These are phyloP conservation scores for Fusarium ambrosium DNA, from an alignment of 2,329 filamentous ascomycete species.

Conservation along the genomic window DNA sequence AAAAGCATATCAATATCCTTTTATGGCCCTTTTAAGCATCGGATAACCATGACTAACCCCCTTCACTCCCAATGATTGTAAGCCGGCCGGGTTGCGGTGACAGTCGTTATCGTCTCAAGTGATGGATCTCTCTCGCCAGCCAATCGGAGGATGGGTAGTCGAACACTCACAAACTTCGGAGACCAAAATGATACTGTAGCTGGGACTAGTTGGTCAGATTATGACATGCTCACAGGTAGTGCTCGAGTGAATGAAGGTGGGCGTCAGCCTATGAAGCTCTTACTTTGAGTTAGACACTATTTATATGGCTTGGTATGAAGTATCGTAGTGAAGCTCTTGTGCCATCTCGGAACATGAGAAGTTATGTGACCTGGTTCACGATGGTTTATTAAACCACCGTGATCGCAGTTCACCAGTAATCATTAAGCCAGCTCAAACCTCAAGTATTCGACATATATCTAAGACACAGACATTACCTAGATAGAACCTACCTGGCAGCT, in stretches of 20 bases:
- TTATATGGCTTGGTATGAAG: not conserved
- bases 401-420: no score
- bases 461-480: no score
- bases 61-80: not conserved
- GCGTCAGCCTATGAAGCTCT: not conserved
- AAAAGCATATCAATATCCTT: not conserved
- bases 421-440: no score
- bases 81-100: not conserved
- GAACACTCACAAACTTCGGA: no score
- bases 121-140: not conserved
- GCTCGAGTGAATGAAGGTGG: not conserved
- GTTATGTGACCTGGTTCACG: no score
- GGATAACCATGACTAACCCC: not conserved
- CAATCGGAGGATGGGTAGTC: not conserved
- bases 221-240: not conserved
- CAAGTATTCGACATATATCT: no score
- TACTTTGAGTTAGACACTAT: not conserved
- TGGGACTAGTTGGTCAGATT: not conserved
- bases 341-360: no score
- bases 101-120: not conserved
- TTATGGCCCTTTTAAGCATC: not conserved
- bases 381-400: no score
- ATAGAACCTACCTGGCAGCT: no score
- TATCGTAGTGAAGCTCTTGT: no score
- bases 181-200: not conserved